Evolutionary conservation across 2,329 filamentous ascomycete species (phyloP), one percentile per base, ranked within the genome.

Genomic region (Macroventuria anomochaeta): DNA sequence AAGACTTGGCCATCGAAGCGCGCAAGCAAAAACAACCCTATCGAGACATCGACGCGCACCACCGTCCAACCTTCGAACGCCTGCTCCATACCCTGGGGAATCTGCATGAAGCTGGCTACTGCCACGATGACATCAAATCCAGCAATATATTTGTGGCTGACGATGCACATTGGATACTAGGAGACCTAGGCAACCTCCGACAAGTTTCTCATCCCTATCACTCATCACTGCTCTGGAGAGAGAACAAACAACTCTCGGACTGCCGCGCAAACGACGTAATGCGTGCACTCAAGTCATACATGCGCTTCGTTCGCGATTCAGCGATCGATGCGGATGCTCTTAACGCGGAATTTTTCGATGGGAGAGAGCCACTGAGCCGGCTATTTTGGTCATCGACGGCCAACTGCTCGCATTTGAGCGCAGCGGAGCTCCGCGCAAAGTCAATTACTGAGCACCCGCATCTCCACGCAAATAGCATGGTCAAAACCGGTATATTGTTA

Each of bases 111-210:
- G 54, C 54, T 11, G 70, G 70, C 12, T 69, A 66, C 33, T 76
- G 74, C 54, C 74, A 76, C 47, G 70, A 76, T 56, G 73, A 76
- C 34, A 55, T 76, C 37, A 75, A 76, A 51, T 65, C 68, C 0
- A 57, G 58, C 42, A 76, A 76, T 34, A 62, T 76, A 28, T 72
- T 74, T 26, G 47, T 71, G 7, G 32, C 56, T 39, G 54, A 61
- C 8, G 28, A 55, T 5, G 41, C 51, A 3, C 47, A 64, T 20
- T 75, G 69, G 70, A 46, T 73, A 7, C 53, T 75, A 1, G 73
- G 68, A 26, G 74, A 76, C 41, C 59, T 76, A 6, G 73, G 74
- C 2, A 75, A 73, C 20, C 56, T 74, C 7, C 64, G 72, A 12
- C 53, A 74, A 4, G 6, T 65, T 0, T 28, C 53, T 2, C 73